Percentiles rank a stretch among this genome's conserved stretches.
phyloP scores from a whole-genome alignment of 805 yeast genomes.

The Diddensiella caesifluorescens region DNA sequence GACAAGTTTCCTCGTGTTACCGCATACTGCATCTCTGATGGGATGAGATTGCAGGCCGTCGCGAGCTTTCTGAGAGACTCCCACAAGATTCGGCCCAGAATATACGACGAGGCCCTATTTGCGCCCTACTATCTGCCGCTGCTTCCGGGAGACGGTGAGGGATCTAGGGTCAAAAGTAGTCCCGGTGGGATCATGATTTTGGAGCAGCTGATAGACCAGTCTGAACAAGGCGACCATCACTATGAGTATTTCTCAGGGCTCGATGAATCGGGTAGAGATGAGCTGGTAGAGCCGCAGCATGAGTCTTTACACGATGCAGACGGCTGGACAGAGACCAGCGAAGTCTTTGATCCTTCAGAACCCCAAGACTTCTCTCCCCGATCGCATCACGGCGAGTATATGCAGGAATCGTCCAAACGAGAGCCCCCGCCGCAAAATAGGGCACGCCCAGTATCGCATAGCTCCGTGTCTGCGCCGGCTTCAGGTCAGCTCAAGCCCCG shows the following conservation, averaged over 20 bases:
- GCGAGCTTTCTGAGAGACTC: conserved; percentile 57
- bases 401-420: neutral
- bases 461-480: neutral
- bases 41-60: conserved; percentile 59
- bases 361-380: conserved; percentile 75
- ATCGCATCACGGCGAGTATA: neutral
- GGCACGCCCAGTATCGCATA: neutral
- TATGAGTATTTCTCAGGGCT: conserved; percentile 85
- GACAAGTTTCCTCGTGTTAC: conserved; percentile 77
- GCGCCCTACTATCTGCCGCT: conserved; percentile 85
- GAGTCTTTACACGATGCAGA: conserved; percentile 27
- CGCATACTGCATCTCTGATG: conserved; percentile 86
- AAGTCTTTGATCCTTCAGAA: conserved; percentile 82
- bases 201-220: conserved; percentile 71
- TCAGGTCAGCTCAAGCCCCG: neutral
- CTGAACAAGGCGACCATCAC: conserved; percentile 86
- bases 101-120: conserved; percentile 89
- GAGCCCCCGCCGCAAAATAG: neutral
- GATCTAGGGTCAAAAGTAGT: conserved; percentile 32
- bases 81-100: conserved; percentile 80
- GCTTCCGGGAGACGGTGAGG: conserved; percentile 60
- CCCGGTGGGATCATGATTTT: conserved; percentile 43
- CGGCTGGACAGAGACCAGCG: conserved; percentile 32
- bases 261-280: conserved; percentile 35
- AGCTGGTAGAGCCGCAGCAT: conserved; percentile 40